phyloP scores from a whole-genome alignment of 176 grass and related monocot genomes.

The Oryza rufipogon region DNA sequence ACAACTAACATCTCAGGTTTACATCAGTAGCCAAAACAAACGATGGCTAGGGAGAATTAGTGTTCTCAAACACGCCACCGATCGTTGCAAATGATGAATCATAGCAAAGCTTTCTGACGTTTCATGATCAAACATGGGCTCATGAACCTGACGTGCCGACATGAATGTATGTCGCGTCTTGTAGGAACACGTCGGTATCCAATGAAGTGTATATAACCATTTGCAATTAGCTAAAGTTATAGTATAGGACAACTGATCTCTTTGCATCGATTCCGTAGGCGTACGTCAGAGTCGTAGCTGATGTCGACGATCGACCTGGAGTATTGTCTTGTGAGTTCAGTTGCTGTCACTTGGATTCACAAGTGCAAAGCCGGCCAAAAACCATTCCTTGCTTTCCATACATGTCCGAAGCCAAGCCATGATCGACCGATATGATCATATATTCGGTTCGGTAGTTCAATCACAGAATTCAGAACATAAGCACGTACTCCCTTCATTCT shows the following conservation, averaged over 20 bases:
- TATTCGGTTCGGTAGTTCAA: not conserved
- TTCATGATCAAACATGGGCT: too few relatives aligned
- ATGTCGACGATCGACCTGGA: too few relatives aligned
- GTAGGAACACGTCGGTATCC: not conserved
- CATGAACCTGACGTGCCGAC: not conserved
- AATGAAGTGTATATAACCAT: not conserved
- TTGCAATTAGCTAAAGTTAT: not conserved
- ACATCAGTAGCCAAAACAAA: too few relatives aligned
- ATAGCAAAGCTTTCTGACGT: too few relatives aligned
- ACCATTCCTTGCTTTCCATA: too few relatives aligned
- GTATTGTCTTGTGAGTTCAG: not conserved
- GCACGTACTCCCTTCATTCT: too few relatives aligned
- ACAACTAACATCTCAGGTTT: too few relatives aligned
- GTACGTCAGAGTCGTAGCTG: not conserved
- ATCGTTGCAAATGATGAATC: too few relatives aligned
- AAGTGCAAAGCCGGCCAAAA: not conserved
- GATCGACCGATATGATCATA: not conserved
- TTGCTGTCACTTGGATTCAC: not conserved
- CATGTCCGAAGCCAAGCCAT: not conserved
- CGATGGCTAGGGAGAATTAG: too few relatives aligned
- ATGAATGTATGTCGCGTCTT: not conserved
- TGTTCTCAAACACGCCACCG: too few relatives aligned
- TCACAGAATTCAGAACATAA: not conserved
- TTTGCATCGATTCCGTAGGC: not conserved
- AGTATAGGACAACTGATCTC: not conserved